Evolutionary conservation across 106 monocot species (phyloP), one percentile per base, ranked within the genome.

Genomic region (Posidonia australis): DNA sequence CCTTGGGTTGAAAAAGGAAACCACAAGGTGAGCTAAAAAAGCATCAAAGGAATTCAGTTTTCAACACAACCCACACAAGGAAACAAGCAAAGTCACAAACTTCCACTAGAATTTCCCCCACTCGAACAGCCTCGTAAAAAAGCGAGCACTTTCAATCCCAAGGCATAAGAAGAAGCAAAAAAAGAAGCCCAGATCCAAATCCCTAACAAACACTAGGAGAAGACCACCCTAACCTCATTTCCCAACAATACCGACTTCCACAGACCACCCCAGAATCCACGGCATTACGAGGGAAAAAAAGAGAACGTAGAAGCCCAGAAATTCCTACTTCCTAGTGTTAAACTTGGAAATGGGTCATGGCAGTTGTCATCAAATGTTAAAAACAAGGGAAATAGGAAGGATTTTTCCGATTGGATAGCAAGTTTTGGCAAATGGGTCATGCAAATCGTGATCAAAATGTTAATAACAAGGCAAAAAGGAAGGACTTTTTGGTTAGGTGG

Each of bases 1-100:
- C 26, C 24, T 62, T 21, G 13, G 23, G 44, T 30, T 58, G 58
- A 30, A 58, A 58, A 58, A 18, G 58, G 29, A 58, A 58, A 58
- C 14, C 58, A 13, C 56, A 56, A 56, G 56, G 23, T 56, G 58
- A 58, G 26, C 31, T 29, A 3, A 62, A 44, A 59, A 9, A 57
- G 10, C 22, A 44, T 41, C 21, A 62, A 44, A 44, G 21, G 10
- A 62, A 44, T 9, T 45, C 11, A 11, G 19, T 44, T 44, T 21
- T 21, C 44, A 44, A 19, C 20, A 43, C 43, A 41, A 59, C 25
- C 10, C 44, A 62, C 4, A 43, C 10, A 3, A 23, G 31, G 23
- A n/a, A 21, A 24, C 22, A 62, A 24, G 23, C 22, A 62, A 62
- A 58, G 30, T 58, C 44, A 21, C 21, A 43, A 62, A 44, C 43